Conservation (phyloP, 768 basidiomycete genomes). For the Trametes gibbosa region DNA sequence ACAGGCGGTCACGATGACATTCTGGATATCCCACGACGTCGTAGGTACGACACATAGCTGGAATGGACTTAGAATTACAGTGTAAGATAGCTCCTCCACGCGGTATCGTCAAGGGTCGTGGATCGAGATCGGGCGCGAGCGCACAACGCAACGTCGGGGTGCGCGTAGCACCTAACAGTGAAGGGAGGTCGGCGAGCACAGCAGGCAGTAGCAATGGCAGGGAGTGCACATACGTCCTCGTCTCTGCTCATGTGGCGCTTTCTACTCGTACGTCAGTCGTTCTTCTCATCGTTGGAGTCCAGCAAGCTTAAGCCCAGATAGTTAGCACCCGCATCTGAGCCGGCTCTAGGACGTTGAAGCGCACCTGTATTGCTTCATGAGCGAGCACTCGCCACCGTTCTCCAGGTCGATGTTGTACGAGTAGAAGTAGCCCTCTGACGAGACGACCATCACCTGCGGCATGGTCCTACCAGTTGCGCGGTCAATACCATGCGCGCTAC, state of each 20-base stretch:
- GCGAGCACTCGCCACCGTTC: conserved; percentile 89
- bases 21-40: neutral
- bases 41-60: neutral
- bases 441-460: conserved; percentile 97
- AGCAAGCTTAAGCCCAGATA: conserved; percentile 17
- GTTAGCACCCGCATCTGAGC: neutral
- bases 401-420: conserved; percentile 95
- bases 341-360: conserved; percentile 8
- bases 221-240: too few species aligned
- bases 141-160: too few species aligned
- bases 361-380: conserved; percentile 91
- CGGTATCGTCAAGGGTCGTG: conserved; percentile 5
- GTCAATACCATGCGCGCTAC: neutral
- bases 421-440: conserved; percentile 94
- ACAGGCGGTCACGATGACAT: neutral
- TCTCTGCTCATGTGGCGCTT: too few species aligned
- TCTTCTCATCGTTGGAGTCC: conserved; percentile 27
- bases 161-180: too few species aligned
- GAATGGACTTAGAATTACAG: conserved; percentile 8
- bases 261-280: neutral
- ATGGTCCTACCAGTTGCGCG: conserved; percentile 58
- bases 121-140: neutral
- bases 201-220: too few species aligned
- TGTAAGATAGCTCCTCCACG: conserved; percentile 8
- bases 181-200: too few species aligned